Percentiles rank a stretch among this genome's conserved stretches.
These are phyloP conservation scores for Porcisia hertigi DNA, from an alignment of 208 protist species.

Conservation along the genomic window DNA sequence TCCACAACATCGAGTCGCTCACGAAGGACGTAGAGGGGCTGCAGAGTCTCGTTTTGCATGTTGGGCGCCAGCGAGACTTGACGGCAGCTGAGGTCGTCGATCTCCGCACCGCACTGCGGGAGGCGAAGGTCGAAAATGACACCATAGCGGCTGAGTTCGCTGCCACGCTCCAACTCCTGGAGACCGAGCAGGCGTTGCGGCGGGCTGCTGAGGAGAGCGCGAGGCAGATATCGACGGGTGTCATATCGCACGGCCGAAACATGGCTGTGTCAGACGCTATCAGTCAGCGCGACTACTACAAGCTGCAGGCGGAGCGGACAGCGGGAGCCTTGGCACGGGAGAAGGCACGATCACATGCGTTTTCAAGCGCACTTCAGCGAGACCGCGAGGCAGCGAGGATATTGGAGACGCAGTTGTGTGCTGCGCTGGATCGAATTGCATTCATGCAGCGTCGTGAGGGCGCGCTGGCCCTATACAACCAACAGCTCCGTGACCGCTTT, in stretches of 20 bases:
- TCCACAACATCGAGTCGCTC: slow-evolving; percentile 49
- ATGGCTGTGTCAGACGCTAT: slow-evolving; percentile 21
- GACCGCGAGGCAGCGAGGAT: slow-evolving; percentile 29
- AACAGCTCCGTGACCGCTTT: slow-evolving; percentile 38
- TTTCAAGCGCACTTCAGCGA: slow-evolving; percentile 29
- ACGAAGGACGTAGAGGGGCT: slow-evolving; percentile 41
- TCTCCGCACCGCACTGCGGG: slow-evolving; percentile 38
- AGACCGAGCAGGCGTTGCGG: slow-evolving; percentile 35
- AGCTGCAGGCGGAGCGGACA: slow-evolving; percentile 54
- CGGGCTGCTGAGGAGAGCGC: slow-evolving; percentile 17
- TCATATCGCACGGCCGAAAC: background rate
- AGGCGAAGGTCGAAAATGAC: slow-evolving; percentile 18
- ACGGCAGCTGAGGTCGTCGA: slow-evolving; percentile 46
- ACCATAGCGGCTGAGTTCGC: slow-evolving; percentile 24
- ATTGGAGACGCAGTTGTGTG: slow-evolving; percentile 44
- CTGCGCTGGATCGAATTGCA: slow-evolving; percentile 38
- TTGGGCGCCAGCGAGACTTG: slow-evolving; percentile 38
- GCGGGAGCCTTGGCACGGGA: slow-evolving; percentile 17
- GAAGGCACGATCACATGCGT: slow-evolving; percentile 26
- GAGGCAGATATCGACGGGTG: background rate
- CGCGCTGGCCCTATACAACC: slow-evolving; percentile 37
- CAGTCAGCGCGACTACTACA: slow-evolving; percentile 71
- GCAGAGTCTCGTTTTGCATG: slow-evolving; percentile 33
- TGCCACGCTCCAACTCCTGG: slow-evolving; percentile 25
- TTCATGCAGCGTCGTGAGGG: slow-evolving; percentile 28